Evolutionary conservation across 176 grass and related monocot species (phyloP).

Genomic region (Oryza rufipogon): DNA sequence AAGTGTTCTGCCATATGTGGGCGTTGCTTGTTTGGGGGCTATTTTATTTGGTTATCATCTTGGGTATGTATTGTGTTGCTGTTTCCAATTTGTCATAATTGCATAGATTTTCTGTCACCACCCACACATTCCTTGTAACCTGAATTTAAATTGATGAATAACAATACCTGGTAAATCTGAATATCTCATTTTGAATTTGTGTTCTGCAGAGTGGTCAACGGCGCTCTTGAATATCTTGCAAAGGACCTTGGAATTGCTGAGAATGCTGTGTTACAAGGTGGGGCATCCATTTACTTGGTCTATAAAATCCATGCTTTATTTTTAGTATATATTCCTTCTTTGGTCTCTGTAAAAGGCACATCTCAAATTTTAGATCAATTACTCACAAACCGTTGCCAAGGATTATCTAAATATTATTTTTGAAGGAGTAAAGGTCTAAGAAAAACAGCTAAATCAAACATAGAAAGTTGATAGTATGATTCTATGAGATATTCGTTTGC

Average conservation of each 20-base stretch:
- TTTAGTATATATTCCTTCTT: neutral
- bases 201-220: constrained; percentile 88
- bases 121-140: neutral
- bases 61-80: constrained; percentile 53
- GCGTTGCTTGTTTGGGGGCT: constrained; percentile 92
- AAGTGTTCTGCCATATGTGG: constrained; percentile 91
- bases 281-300: neutral
- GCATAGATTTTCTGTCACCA: neutral
- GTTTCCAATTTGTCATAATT: neutral
- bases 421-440: neutral
- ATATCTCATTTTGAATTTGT: constrained; percentile 17
- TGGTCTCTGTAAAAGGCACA: constrained; percentile 1
- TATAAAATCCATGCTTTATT: constrained; percentile 16
- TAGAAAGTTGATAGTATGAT: neutral
- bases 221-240: constrained; percentile 84
- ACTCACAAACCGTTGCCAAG: constrained; percentile 2
- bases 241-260: constrained; percentile 83
- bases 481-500: constrained; percentile 12
- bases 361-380: neutral
- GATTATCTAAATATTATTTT: neutral
- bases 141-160: neutral
- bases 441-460: neutral
- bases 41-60: constrained; percentile 99
- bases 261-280: constrained; percentile 92
- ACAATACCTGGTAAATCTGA: constrained; percentile 5